A percentile compares a stretch with the other conserved stretches of the same genome.
phyloP scores from a whole-genome alignment of 352 stramenopile species.

The Phytopythium kandeliae region DNA sequence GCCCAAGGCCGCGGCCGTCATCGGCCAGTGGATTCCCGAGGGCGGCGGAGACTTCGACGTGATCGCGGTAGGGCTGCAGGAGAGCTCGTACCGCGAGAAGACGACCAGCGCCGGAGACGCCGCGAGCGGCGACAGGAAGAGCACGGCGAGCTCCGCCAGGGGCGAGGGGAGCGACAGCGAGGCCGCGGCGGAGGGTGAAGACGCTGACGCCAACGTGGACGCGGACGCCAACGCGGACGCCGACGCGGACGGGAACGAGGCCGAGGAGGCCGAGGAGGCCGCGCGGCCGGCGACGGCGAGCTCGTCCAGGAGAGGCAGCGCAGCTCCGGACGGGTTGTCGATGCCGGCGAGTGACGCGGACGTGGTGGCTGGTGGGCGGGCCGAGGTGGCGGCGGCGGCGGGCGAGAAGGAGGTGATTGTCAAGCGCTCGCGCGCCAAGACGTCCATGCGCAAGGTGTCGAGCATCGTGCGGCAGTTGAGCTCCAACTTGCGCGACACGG shows the following conservation, averaged over 20 bases:
- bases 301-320: neutral
- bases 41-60: conserved; percentile 80
- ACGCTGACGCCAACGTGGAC: conserved; percentile 25
- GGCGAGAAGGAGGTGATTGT: conserved; percentile 44
- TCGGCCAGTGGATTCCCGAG: conserved; percentile 70
- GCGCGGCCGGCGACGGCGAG: neutral
- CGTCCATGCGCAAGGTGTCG: conserved; percentile 60
- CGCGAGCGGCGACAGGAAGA: conserved; percentile 17
- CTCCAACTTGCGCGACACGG: conserved; percentile 54
- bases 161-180: conserved; percentile 14
- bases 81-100: conserved; percentile 74
- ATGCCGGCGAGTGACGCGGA: neutral
- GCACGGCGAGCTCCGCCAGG: conserved; percentile 10
- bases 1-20: conserved; percentile 36
- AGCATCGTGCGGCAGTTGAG: conserved; percentile 61
- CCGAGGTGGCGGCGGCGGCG: conserved; percentile 2
- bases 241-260: conserved; percentile 1
- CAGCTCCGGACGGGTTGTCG: neutral
- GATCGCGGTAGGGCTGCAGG: conserved; percentile 75
- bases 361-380: too few relatives aligned
- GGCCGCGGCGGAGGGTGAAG: conserved; percentile 16
- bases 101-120: conserved; percentile 16
- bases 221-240: conserved; percentile 20
- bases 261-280: neutral
- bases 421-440: conserved; percentile 61